phyloP scores from a whole-genome alignment of 2,329 filamentous ascomycete genomes.

The Aplosporella prunicola region DNA sequence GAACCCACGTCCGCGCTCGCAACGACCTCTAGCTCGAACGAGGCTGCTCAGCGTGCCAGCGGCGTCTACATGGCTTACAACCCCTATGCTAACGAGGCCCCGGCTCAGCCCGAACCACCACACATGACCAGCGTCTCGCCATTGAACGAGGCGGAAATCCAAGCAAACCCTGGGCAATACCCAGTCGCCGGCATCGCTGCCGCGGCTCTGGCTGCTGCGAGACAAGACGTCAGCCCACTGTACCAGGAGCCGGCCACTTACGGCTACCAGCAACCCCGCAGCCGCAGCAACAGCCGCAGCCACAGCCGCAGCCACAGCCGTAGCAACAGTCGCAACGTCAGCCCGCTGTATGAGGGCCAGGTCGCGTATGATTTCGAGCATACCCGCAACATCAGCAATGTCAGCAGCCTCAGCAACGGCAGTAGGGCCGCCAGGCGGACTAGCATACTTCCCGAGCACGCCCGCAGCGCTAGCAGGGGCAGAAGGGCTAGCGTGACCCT shows the following conservation, averaged over 20 bases:
- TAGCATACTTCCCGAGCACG: too few relatives aligned
- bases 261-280: not conserved
- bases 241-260: too few relatives aligned
- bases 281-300: not conserved
- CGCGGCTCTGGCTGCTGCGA: too few relatives aligned
- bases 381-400: too few relatives aligned
- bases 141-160: not conserved
- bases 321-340: too few relatives aligned
- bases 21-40: not conserved
- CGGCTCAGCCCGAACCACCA: not conserved
- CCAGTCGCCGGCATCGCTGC: not conserved
- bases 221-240: not conserved
- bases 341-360: too few relatives aligned
- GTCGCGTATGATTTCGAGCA: too few relatives aligned
- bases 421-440: too few relatives aligned
- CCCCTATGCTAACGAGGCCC: constrained; percentile 1
- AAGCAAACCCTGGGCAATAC: not conserved
- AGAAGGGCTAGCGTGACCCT: too few relatives aligned
- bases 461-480: too few relatives aligned
- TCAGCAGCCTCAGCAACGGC: not conserved
- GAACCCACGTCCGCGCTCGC: constrained; percentile 4
- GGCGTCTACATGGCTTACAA: constrained; percentile 2
- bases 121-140: constrained; percentile 1
- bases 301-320: not conserved
- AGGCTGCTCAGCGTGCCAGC: not conserved